Evolutionary conservation across 202 grass and related monocot genomes (phyloP).

Genomic region (Bolboschoenoplectus hybrid): DNA sequence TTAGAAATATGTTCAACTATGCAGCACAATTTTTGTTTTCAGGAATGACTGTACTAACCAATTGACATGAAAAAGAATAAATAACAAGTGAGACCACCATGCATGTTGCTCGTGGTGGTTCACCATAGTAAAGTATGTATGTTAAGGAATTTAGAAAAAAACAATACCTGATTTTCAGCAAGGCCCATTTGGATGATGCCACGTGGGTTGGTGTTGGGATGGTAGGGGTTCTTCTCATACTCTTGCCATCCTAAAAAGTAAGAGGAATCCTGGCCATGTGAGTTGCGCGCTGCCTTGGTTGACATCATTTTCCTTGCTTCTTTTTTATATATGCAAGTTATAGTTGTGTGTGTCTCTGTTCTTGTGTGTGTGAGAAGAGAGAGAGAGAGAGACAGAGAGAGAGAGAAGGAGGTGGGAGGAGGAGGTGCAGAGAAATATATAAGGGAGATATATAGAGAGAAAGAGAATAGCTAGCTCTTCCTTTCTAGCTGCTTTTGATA

Average conservation of each 20-base stretch:
- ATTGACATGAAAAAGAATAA: not conserved
- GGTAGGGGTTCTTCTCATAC: constrained; percentile 82
- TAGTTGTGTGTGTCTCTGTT: not conserved
- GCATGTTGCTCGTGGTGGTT: not conserved
- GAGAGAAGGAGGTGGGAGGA: too few relatives aligned
- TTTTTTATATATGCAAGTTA: not conserved
- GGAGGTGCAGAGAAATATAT: not conserved
- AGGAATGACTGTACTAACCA: not conserved
- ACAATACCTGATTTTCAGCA: constrained; percentile 76
- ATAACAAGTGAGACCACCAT: not conserved
- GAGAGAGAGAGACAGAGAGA: not conserved
- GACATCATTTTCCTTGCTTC: constrained; percentile 56
- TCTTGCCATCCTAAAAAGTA: constrained; percentile 95
- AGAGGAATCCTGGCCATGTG: constrained; percentile 83
- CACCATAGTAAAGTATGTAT: constrained; percentile 7
- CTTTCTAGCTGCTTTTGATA: not conserved
- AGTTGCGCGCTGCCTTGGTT: constrained; percentile 75
- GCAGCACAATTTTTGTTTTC: not conserved
- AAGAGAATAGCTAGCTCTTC: not conserved
- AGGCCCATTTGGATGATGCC: constrained; percentile 99
- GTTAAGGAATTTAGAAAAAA: not conserved
- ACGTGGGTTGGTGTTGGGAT: constrained; percentile 55
- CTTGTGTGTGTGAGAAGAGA: not conserved
- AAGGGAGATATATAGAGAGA: not conserved
- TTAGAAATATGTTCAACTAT: constrained; percentile 17